Percentiles rank a stretch among this genome's conserved stretches.
Evolutionary conservation across 371 early-diverging fungal genomes (phyloP).

Genomic region (Gilbertella persicaria): DNA sequence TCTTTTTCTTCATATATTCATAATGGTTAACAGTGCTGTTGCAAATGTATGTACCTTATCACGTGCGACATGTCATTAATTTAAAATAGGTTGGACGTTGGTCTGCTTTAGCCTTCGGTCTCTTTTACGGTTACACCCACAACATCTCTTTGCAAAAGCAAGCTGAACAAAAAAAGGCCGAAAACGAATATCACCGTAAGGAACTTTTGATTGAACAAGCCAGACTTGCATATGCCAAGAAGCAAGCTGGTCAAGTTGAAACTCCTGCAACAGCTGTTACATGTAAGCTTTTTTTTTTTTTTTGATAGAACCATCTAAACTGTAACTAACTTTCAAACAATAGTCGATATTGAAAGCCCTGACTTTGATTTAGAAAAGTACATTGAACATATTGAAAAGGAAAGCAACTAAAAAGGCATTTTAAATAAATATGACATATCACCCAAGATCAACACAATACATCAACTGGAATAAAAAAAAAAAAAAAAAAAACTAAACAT

Average conservation of each 20-base stretch:
- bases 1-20: conserved; percentile 16
- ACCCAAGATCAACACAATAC: conserved; percentile 5
- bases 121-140: conserved; percentile 74
- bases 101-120: conserved; percentile 72
- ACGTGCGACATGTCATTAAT: no score
- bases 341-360: conserved; percentile 63
- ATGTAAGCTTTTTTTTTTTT: conserved; percentile 13
- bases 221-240: conserved; percentile 68
- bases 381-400: conserved; percentile 50
- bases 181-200: conserved; percentile 66
- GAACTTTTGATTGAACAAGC: conserved; percentile 73
- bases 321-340: conserved; percentile 5
- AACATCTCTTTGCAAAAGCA: conserved; percentile 64
- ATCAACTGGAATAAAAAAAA: conserved; percentile 4
- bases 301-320: neutral
- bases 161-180: conserved; percentile 57
- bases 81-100: conserved; percentile 77
- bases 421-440: conserved; percentile 10
- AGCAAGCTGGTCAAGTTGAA: conserved; percentile 32
- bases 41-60: conserved; percentile 45
- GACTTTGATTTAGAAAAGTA: conserved; percentile 69
- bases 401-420: conserved; percentile 18
- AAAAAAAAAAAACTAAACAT: no score
- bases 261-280: conserved; percentile 23
- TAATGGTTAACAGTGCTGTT: conserved; percentile 48